Percentiles rank a stretch among this genome's conserved stretches.
phyloP scores from a whole-genome alignment of 257 asterid species.

The Solanum rostratum region DNA sequence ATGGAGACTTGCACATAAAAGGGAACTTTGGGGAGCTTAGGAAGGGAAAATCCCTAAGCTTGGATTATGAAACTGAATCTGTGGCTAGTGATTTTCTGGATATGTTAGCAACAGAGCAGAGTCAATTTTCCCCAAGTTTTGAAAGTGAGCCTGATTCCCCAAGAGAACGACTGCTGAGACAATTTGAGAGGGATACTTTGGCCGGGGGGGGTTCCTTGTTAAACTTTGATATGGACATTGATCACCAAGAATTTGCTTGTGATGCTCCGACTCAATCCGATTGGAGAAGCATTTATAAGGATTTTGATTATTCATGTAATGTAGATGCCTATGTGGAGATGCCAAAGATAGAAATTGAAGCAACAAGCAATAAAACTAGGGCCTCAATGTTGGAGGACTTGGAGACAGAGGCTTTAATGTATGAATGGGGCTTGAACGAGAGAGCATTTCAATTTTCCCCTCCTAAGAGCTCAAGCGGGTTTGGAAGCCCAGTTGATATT shows the following conservation, averaged over 20 bases:
- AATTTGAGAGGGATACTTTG: conserved; percentile 80
- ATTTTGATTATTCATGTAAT: conserved; percentile 14
- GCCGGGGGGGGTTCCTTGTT: conserved; percentile 54
- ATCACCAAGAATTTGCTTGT: conserved; percentile 14
- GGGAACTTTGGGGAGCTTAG: conserved; percentile 10
- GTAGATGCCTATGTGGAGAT: conserved; percentile 18
- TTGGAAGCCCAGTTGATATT: conserved; percentile 55
- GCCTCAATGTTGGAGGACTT: conserved; percentile 60
- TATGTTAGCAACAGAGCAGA: conserved; percentile 62
- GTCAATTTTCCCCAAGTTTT: conserved; percentile 60
- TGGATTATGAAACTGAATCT: conserved; percentile 48
- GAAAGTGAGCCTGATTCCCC: conserved; percentile 96
- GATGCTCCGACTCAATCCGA: conserved; percentile 19
- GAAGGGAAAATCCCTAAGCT: conserved; percentile 41
- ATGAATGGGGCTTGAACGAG: conserved; percentile 71
- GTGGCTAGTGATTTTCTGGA: conserved; percentile 77
- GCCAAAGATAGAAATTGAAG: conserved; percentile 32
- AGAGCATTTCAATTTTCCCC: conserved; percentile 62
- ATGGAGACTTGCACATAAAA: neutral
- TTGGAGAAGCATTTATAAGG: conserved; percentile 35
- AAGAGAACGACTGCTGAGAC: conserved; percentile 64
- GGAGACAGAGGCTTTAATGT: conserved; percentile 90
- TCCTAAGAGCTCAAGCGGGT: conserved; percentile 32
- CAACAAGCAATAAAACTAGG: conserved; percentile 28
- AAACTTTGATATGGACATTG: conserved; percentile 29